Evolutionary conservation across 176 grass and related monocot genomes (phyloP), one percentile per base, ranked within the genome.

Genomic region (Eremochloa ophiuroides): DNA sequence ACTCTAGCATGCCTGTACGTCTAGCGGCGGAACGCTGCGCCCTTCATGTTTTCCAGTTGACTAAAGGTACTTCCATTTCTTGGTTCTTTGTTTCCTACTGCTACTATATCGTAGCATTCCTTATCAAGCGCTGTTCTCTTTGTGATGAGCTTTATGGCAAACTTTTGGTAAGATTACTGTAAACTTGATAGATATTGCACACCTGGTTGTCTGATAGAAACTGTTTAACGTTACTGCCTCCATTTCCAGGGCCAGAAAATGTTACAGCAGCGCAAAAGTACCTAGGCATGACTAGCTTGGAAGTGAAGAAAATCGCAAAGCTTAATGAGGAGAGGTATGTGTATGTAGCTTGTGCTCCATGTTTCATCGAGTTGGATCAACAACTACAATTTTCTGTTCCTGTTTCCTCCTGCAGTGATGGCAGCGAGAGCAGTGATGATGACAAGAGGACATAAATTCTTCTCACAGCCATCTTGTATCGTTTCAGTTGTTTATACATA

Each of bases 1-100:
- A 98, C 82, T 43, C 66, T 15, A 98, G 87, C 69, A 86, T 83
- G 18, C 93, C 96, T 62, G 96, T 95, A 71, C 92, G 96, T n/a
- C 38, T 98, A 81, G 88, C 93, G 18, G 90, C 93, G 0, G 96
- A 98, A 80, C 92, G 93, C n/a, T 98, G 96, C 51, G 82, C 88
- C 71, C 71, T 95, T 69, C 90, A 98, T 95, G 96, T 95, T 85
- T 98, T 98, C 82, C 93, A 95, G 65, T 76, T 98, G 84, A 84
- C 88, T 28, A 98, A 91, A 95, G 92, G 96, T 98, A 76, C 33
- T 56, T 87, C 2, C 18, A 76, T 22, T 68, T 80, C 20, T 39
- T 39, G 41, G 25, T 23, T 42, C 35, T 12, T 10, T 67, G 17
- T 84, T 44, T 80, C 39, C 39, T 39, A 20, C 22, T 69, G 1